These are phyloP conservation scores for Diaporthe sp. DNA, from an alignment of 2,329 filamentous ascomycete genomes.

Conservation along the genomic window DNA sequence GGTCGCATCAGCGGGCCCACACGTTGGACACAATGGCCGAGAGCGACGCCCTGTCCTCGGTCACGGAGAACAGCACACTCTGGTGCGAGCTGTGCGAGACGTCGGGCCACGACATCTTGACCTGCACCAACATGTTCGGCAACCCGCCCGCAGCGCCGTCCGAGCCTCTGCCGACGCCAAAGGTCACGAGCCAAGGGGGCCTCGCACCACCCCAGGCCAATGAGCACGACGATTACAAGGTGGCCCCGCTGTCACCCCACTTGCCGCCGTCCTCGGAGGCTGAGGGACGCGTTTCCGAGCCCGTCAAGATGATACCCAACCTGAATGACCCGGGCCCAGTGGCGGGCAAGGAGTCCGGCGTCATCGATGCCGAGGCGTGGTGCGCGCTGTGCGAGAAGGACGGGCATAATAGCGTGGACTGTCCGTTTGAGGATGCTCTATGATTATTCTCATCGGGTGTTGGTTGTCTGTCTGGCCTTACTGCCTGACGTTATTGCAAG, in stretches of 20 bases:
- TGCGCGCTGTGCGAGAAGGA: slow-evolving; percentile 97
- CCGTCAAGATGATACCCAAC: slow-evolving; percentile 68
- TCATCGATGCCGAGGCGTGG: slow-evolving; percentile 91
- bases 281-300: slow-evolving; percentile 53
- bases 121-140: slow-evolving; percentile 91
- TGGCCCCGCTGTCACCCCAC: slow-evolving; percentile 68
- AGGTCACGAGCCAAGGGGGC: slow-evolving; percentile 20
- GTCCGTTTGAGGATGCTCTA: slow-evolving; percentile 89
- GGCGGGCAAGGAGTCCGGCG: slow-evolving; percentile 82
- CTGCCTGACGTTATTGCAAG: not conserved
- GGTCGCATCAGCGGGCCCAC: slow-evolving; percentile 60
- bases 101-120: slow-evolving; percentile 91
- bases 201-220: slow-evolving; percentile 43
- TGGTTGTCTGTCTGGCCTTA: not conserved
- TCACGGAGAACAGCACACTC: slow-evolving; percentile 79
- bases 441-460: slow-evolving; percentile 47
- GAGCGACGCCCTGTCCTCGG: slow-evolving; percentile 77
- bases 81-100: slow-evolving; percentile 98
- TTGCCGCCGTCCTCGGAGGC: slow-evolving; percentile 56
- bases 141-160: slow-evolving; percentile 49
- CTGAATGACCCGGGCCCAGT: slow-evolving; percentile 77
- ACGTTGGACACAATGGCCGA: slow-evolving; percentile 79
- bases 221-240: slow-evolving; percentile 60
- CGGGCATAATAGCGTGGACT: slow-evolving; percentile 96
- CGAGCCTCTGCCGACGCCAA: slow-evolving; percentile 43